phyloP scores from a whole-genome alignment of 2,329 filamentous ascomycete genomes.

The Sporothrix pallida region DNA sequence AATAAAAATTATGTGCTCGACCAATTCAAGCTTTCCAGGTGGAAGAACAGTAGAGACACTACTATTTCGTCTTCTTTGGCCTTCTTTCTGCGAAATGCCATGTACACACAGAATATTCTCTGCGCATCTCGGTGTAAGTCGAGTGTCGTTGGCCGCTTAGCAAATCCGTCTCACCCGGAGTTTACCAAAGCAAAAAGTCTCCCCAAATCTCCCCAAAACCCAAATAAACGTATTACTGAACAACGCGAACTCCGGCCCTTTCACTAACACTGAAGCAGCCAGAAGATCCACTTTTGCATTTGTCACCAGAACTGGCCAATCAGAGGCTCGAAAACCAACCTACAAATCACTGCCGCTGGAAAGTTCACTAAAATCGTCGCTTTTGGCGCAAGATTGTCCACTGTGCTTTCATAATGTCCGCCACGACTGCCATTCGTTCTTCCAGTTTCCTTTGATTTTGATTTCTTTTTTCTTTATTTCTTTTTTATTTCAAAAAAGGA shows the following conservation, averaged over 20 bases:
- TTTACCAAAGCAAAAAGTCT: neutral
- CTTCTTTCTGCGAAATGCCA: neutral
- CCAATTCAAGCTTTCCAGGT: neutral
- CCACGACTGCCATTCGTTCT: neutral
- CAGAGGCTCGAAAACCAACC: neutral
- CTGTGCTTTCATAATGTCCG: neutral
- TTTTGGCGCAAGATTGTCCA: neutral
- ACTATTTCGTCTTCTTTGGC: neutral
- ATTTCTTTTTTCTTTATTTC: neutral
- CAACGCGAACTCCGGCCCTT: constrained; percentile 4
- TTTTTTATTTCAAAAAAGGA: neutral
- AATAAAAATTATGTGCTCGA: neutral
- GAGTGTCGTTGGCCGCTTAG: neutral
- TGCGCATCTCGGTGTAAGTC: neutral
- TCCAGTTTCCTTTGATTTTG: neutral
- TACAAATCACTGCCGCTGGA: neutral
- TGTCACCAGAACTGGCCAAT: neutral
- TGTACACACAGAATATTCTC: too few species aligned
- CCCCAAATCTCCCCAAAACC: neutral
- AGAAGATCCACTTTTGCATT: constrained; percentile 13
- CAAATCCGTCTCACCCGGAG: neutral
- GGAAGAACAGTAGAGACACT: neutral
- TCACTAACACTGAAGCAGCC: neutral
- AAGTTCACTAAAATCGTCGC: neutral
- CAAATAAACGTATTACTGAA: constrained; percentile 21